phyloP scores from a whole-genome alignment of 345 rosid species.

The Eucalyptus curtisii region DNA sequence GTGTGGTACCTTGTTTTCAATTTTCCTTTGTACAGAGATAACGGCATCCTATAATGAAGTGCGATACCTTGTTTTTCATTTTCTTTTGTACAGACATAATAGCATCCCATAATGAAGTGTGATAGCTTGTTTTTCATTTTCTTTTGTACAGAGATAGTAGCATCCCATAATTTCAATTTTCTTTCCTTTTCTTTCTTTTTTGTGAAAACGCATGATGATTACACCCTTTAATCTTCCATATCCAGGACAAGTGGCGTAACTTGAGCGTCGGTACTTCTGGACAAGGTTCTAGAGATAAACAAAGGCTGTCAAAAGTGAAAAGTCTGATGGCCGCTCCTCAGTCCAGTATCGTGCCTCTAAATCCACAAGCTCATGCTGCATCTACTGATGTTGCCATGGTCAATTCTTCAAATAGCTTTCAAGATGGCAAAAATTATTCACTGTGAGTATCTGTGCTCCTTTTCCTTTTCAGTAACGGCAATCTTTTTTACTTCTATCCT shows the following conservation, averaged over 20 bases:
- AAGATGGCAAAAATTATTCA: constrained; percentile 25
- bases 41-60: neutral
- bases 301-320: constrained; percentile 31
- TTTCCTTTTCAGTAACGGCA: neutral
- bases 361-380: constrained; percentile 8
- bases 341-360: constrained; percentile 18
- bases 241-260: constrained; percentile 85
- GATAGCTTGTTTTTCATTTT: too few relatives aligned
- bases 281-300: constrained; percentile 49
- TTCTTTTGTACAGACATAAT: too few relatives aligned
- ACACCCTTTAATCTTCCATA: neutral
- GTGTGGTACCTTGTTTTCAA: neutral
- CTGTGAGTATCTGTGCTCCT: neutral
- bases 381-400: constrained; percentile 12
- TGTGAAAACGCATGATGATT: neutral
- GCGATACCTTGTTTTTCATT: too few relatives aligned
- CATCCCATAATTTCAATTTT: neutral
- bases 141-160: too few relatives aligned
- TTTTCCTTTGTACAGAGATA: neutral
- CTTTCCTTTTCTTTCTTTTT: neutral
- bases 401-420: constrained; percentile 5
- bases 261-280: constrained; percentile 31
- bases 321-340: neutral
- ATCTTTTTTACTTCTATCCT: neutral
- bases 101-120: too few relatives aligned